Percentiles rank a stretch among this genome's conserved stretches.
These are phyloP conservation scores for Lyophyllum shimeji DNA, from an alignment of 768 basidiomycete species.

Conservation along the genomic window DNA sequence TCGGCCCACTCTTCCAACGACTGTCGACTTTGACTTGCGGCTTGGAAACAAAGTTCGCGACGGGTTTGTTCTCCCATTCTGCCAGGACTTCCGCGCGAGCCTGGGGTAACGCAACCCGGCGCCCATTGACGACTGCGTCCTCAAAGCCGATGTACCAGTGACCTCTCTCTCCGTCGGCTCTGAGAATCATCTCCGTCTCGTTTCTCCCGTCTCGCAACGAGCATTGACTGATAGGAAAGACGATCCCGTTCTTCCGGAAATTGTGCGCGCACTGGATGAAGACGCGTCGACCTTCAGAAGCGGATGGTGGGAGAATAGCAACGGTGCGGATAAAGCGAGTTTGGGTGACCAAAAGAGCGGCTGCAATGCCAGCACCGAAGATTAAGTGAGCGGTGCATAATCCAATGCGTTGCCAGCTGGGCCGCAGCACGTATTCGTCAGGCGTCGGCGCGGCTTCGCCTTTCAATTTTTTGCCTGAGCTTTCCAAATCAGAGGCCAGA, in stretches of 20 bases:
- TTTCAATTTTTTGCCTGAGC: slow-evolving; percentile 16
- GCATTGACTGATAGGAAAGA: slow-evolving; percentile 26
- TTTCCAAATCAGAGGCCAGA: slow-evolving; percentile 23
- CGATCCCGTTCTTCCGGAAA: slow-evolving; percentile 23
- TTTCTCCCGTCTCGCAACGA: slow-evolving; percentile 31
- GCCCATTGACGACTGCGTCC: slow-evolving; percentile 26
- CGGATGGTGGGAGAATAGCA: slow-evolving; percentile 22
- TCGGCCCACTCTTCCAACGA: slow-evolving; percentile 29
- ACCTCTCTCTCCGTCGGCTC: slow-evolving; percentile 26
- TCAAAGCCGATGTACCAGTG: slow-evolving; percentile 34
- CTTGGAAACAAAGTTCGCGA: slow-evolving; percentile 9
- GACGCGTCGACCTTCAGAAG: slow-evolving; percentile 21
- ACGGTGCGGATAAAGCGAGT: slow-evolving; percentile 32
- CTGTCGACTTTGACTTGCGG: slow-evolving; percentile 12
- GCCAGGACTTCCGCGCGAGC: slow-evolving; percentile 27
- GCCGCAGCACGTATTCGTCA: slow-evolving; percentile 27
- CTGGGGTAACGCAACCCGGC: slow-evolving; percentile 12
- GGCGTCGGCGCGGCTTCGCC: slow-evolving; percentile 8
- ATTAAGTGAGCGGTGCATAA: slow-evolving; percentile 28
- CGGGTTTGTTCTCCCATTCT: slow-evolving; percentile 24
- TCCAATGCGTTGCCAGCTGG: slow-evolving; percentile 31
- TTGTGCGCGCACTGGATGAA: slow-evolving; percentile 33
- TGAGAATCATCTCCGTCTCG: slow-evolving; percentile 30
- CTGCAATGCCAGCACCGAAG: slow-evolving; percentile 29
- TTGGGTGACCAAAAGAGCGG: slow-evolving; percentile 28